Evolutionary conservation across 108 stramenopile genomes (phyloP).

Genomic region (Pseudonitzschia pungens): DNA sequence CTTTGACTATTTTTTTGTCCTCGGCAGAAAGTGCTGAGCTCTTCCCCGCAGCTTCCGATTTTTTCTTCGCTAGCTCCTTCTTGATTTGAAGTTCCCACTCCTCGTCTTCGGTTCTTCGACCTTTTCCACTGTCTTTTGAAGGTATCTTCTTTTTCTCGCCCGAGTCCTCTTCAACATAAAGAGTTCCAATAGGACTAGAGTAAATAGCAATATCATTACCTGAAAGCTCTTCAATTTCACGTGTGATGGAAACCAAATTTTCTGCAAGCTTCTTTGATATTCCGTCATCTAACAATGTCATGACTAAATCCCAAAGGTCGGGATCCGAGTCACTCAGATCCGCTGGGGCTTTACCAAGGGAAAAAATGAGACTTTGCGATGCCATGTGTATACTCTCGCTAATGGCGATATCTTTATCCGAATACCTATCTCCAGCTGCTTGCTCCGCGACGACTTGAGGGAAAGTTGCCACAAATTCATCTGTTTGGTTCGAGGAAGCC

Average conservation of each 20-base stretch:
- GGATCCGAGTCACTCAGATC: slow-evolving; percentile 50
- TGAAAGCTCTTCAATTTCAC: slow-evolving; percentile 24
- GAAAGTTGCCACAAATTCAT: slow-evolving; percentile 24
- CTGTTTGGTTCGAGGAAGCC: slow-evolving; percentile 2
- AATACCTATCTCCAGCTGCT: not conserved
- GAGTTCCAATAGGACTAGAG: slow-evolving; percentile 25
- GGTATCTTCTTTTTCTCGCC: slow-evolving; percentile 6
- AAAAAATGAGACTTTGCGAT: slow-evolving; percentile 54
- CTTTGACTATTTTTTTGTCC: slow-evolving; percentile 56
- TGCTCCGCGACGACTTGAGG: slow-evolving; percentile 17
- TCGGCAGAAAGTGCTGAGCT: slow-evolving; percentile 45
- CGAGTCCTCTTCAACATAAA: slow-evolving; percentile 14
- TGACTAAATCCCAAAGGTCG: slow-evolving; percentile 60
- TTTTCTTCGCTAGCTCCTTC: slow-evolving; percentile 76
- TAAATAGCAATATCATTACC: slow-evolving; percentile 30
- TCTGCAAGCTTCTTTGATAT: slow-evolving; percentile 24
- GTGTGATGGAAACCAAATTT: not conserved
- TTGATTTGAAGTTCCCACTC: slow-evolving; percentile 89
- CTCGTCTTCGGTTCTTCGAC: slow-evolving; percentile 68
- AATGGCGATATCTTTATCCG: slow-evolving; percentile 27
- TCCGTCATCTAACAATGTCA: slow-evolving; percentile 27
- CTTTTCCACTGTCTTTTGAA: slow-evolving; percentile 39
- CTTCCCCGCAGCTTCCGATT: slow-evolving; percentile 25
- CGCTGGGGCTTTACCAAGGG: slow-evolving; percentile 62
- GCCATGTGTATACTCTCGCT: slow-evolving; percentile 52